Evolutionary conservation across 2,329 filamentous ascomycete genomes (phyloP), one percentile per base, ranked within the genome.

Genomic region (Aureobasidium sp.): DNA sequence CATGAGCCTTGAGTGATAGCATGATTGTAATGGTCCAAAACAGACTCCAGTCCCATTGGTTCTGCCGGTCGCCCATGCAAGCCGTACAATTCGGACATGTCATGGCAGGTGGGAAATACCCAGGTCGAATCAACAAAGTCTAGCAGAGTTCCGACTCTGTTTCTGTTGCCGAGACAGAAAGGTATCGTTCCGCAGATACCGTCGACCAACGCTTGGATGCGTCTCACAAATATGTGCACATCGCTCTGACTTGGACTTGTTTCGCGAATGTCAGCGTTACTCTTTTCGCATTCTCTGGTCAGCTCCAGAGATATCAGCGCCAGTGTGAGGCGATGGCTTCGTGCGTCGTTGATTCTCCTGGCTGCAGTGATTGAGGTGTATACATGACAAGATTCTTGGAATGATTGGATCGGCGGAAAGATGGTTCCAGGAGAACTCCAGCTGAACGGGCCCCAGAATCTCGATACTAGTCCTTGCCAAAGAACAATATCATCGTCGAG

Each of bases 71-170:
- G 41, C n/a, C 55, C 55, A 17, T 47, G 27, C 17, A 58, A 20
- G 27, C 55, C 55, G 11, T 58, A 58, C 41, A 58, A 29, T 20
- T 58, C 29, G 14, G 55, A 15, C 55, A 58, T 58, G 42, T 58
- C 55, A 17, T 58, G 55, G 27, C 55, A 58, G 3, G 55, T 31
- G 2, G 55, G 41, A 5, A 58, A 58, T 27, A 1, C n/a, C 29
- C 41, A 58, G 20, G 17, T 34, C 11, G 22, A 17, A 22, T 45
- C 42, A 31, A 6, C 42, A 14, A 58, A 58, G 9, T 58, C 41
- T 27, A 27, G n/a, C 20, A 37, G 9, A 3, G 55, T 36, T 8
- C 41, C 55, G 27, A 47, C 41, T 47, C 20, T 58, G 41, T 9
- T 58, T 47, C 55, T 47, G 31, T 58, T 58, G 11, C 55, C 55